A percentile compares a stretch with the other conserved stretches of the same genome.
Evolutionary conservation across 2,329 filamentous ascomycete species (phyloP).

Genomic region (Amesomyces nigricolor): DNA sequence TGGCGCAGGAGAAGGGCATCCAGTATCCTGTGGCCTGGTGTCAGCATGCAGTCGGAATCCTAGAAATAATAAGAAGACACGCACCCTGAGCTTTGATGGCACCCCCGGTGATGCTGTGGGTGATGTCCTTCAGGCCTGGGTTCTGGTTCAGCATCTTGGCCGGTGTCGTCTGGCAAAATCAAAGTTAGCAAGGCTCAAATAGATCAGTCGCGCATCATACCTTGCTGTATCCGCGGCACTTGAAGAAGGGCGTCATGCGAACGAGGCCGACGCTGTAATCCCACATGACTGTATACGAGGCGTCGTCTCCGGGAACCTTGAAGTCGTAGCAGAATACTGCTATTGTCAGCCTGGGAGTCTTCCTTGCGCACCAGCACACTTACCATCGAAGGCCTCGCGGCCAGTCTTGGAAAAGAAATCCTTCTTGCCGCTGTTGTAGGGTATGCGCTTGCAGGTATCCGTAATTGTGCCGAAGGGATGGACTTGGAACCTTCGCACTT

Average conservation of each 20-base stretch:
- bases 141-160: slow-evolving; percentile 77
- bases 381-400: slow-evolving; percentile 83
- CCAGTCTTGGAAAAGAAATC: slow-evolving; percentile 81
- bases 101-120: slow-evolving; percentile 90
- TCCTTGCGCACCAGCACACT: slow-evolving; percentile 20
- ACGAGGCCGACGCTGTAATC: slow-evolving; percentile 94
- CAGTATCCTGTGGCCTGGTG: slow-evolving; percentile 70
- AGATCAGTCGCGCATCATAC: slow-evolving; percentile 41
- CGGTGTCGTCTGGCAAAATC: slow-evolving; percentile 68
- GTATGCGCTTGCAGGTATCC: slow-evolving; percentile 68
- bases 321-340: slow-evolving; percentile 83
- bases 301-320: slow-evolving; percentile 59
- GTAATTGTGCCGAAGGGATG: slow-evolving; percentile 59
- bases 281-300: slow-evolving; percentile 80
- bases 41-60: slow-evolving; percentile 1
- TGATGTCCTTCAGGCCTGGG: slow-evolving; percentile 78
- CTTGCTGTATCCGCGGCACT: slow-evolving; percentile 82
- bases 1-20: slow-evolving; percentile 87
- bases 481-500: slow-evolving; percentile 60
- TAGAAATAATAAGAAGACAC: slow-evolving; percentile 13
- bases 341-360: slow-evolving; percentile 1
- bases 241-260: slow-evolving; percentile 91
- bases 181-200: background rate
- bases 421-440: slow-evolving; percentile 93
- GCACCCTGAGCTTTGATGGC: slow-evolving; percentile 83